Evolutionary conservation across 192 early-diverging fungal species (phyloP), one percentile per base, ranked within the genome.

Genomic region (Coemansia sp.): DNA sequence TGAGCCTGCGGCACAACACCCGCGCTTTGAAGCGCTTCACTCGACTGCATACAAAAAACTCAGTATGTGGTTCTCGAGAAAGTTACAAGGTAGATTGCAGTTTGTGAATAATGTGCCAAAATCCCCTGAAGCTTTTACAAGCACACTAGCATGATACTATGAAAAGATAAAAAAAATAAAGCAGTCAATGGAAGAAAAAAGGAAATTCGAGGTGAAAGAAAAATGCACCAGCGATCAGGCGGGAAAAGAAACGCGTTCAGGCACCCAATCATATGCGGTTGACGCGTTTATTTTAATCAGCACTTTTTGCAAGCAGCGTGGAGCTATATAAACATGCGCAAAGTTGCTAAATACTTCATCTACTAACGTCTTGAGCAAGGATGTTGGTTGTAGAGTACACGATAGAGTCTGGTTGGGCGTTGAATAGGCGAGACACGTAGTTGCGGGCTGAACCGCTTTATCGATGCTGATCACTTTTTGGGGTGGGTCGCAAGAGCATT

Each of bases 261-360:
- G 19, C 19, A 37, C 8, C 54, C 54, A 56, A 56, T 56, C 54
- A 56, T 2, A 55, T 24, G 26, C 20, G 12, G 6, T 32, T n/a
- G n/a, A 56, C 54, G 54, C 54, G 54, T 56, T 56, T 53, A 26
- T 56, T 56, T 38, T 56, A 37, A 45, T 45, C 41, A n/a, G 14
- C 14, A 45, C 12, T 45, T 13, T 22, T 41, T 41, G 39, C 14
- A 41, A 45, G 41, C 14, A 45, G 16, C 9, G 2, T n/a, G 3
- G 41, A n/a, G 41, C 14, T 14, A 41, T 45, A n/a, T 14, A 16
- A 45, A 6, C 41, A 45, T n/a, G 26, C 26, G 26, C 26, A 16
- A 45, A 26, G 26, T 53, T 22, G n/a, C n/a, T n/a, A n/a, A n/a
- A n/a, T n/a, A n/a, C n/a, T n/a, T n/a, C n/a, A n/a, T n/a, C n/a